Percentiles rank a stretch among this genome's conserved stretches.
Conservation (phyloP, 2,329 filamentous ascomycete species). For the Plenodomus tracheiphilus region DNA sequence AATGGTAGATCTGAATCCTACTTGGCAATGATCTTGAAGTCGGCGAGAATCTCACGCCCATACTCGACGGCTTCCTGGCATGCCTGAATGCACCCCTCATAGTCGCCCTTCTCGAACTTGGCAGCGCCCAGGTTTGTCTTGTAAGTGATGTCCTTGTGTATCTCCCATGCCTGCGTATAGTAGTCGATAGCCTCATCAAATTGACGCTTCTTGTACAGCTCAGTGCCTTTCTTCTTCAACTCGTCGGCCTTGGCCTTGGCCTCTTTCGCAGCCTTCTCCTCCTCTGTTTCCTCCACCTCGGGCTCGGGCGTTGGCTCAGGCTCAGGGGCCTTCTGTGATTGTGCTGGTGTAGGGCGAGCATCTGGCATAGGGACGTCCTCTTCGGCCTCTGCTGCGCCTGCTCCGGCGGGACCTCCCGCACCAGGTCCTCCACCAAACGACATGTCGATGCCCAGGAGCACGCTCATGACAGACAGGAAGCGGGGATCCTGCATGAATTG, state of each 20-base stretch:
- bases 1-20: conserved; percentile 42
- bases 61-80: conserved; percentile 90
- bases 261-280: conserved; percentile 80
- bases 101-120: conserved; percentile 95
- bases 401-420: conserved; percentile 47
- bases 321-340: conserved; percentile 51
- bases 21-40: conserved; percentile 99
- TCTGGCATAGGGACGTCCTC: conserved; percentile 82
- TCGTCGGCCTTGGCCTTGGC: conserved; percentile 91
- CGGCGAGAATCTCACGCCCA: conserved; percentile 84
- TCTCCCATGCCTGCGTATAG: conserved; percentile 93
- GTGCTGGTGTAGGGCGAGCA: conserved; percentile 58
- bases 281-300: conserved; percentile 84
- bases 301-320: conserved; percentile 66
- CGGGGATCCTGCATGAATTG: conserved; percentile 85
- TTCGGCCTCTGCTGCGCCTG: conserved; percentile 56
- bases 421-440: conserved; percentile 63
- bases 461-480: conserved; percentile 91
- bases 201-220: conserved; percentile 97
- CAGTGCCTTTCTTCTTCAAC: conserved; percentile 91
- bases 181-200: conserved; percentile 94
- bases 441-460: conserved; percentile 93
- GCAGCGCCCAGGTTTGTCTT: conserved; percentile 95
- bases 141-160: conserved; percentile 95
- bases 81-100: conserved; percentile 79